Conservation (phyloP, 2,329 filamentous ascomycete species). For the Atkinsonella texensis region DNA sequence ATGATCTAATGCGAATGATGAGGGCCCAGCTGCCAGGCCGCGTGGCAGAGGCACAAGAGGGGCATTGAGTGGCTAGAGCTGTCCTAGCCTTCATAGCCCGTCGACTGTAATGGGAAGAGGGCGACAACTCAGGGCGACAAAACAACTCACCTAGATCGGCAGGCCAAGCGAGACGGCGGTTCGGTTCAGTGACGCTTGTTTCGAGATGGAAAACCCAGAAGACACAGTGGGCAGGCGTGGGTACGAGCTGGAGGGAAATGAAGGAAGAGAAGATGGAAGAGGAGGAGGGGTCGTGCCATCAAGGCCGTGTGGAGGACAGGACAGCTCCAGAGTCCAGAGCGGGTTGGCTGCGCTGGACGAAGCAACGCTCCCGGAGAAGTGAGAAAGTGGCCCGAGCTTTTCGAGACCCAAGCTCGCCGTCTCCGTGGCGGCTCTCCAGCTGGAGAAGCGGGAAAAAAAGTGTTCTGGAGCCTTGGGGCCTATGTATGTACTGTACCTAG, state of each 20-base stretch:
- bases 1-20: neutral
- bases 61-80: neutral
- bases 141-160: neutral
- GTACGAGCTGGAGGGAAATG: neutral
- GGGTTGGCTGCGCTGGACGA: neutral
- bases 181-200: neutral
- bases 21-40: neutral
- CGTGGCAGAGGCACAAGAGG: neutral
- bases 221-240: neutral
- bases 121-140: neutral
- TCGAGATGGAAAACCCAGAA: neutral
- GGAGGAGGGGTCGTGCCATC: conserved; percentile 3
- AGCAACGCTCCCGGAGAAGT: neutral
- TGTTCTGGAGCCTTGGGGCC: no score
- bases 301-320: neutral
- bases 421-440: no score
- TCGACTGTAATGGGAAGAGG: neutral
- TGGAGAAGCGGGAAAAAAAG: no score
- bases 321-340: neutral
- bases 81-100: neutral
- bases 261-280: neutral
- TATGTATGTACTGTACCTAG: no score
- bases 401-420: neutral
- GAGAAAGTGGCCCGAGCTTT: neutral
- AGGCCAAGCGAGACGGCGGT: neutral